Evolutionary conservation across 768 basidiomycete species (phyloP).

Genomic region (Plicaturopsis crispa): DNA sequence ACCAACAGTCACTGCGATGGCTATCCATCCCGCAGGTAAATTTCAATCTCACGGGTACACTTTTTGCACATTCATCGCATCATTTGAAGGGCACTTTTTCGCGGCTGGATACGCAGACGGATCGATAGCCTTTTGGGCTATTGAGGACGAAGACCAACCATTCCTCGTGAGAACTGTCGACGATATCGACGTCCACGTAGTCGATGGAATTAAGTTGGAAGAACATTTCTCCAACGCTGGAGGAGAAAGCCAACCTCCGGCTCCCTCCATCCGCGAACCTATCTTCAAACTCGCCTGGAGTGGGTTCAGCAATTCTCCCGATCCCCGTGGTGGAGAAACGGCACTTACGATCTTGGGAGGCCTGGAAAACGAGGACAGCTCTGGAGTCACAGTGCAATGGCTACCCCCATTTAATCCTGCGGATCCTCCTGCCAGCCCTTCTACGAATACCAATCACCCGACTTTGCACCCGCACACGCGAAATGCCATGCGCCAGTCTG

Average conservation of each 20-base stretch:
- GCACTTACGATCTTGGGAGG: constrained; percentile 77
- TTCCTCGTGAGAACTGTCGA: constrained; percentile 65
- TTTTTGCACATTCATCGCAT: too few species aligned
- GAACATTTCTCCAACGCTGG: constrained; percentile 18
- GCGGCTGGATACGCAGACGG: constrained; percentile 80
- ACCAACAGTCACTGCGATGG: constrained; percentile 60
- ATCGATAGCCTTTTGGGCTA: constrained; percentile 75
- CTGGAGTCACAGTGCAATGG: constrained; percentile 62
- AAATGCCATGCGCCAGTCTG: constrained; percentile 56
- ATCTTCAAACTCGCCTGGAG: constrained; percentile 88
- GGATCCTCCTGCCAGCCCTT: constrained; percentile 29
- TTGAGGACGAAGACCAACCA: constrained; percentile 70
- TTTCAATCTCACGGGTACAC: too few species aligned
- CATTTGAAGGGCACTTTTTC: constrained; percentile 69
- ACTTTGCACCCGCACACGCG: constrained; percentile 35
- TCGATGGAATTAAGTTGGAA: constrained; percentile 43
- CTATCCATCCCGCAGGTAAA: constrained; percentile 72
- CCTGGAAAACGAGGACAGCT: constrained; percentile 37
- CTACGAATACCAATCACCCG: constrained; percentile 12
- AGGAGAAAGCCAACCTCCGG: constrained; percentile 8
- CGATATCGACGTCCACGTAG: constrained; percentile 46
- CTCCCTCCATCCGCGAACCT: constrained; percentile 45
- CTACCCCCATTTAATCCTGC: constrained; percentile 59
- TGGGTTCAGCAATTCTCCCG: constrained; percentile 56
- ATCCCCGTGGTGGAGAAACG: constrained; percentile 66